Conservation (phyloP, 2,329 filamentous ascomycete species). For the Ceratocystis variospora region DNA sequence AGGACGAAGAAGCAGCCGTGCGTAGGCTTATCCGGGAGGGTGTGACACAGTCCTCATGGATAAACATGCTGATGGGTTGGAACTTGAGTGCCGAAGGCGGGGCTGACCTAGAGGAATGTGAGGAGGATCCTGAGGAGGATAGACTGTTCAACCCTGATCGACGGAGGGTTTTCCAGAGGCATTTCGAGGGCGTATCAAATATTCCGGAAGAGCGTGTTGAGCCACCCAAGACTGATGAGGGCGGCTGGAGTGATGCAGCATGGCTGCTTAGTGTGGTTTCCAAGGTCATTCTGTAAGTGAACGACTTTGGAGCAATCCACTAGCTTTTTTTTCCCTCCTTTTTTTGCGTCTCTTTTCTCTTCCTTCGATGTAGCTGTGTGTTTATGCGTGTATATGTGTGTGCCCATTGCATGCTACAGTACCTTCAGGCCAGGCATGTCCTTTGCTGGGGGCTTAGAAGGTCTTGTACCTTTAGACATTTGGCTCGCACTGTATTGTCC, state of each 20-base stretch:
- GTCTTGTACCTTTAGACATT: neutral
- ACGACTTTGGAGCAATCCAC: no score
- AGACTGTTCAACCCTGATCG: slow-evolving; percentile 20
- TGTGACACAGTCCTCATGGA: slow-evolving; percentile 42
- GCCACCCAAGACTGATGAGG: slow-evolving; percentile 38
- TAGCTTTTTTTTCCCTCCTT: neutral
- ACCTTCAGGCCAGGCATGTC: neutral
- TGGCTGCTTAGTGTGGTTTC: slow-evolving; percentile 54
- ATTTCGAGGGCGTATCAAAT: slow-evolving; percentile 23
- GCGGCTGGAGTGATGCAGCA: slow-evolving; percentile 52
- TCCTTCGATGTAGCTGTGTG: neutral
- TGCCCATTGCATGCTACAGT: neutral
- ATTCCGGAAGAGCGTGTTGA: slow-evolving; percentile 35
- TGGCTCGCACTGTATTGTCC: neutral
- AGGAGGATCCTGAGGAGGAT: slow-evolving; percentile 30
- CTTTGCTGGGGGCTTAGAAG: neutral
- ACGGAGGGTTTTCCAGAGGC: slow-evolving; percentile 10
- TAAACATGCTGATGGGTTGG: slow-evolving; percentile 46
- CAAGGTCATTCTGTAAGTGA: slow-evolving; percentile 40
- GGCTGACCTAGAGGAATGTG: slow-evolving; percentile 29
- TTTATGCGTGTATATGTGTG: neutral
- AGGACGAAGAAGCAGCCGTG: slow-evolving; percentile 46
- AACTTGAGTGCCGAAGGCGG: slow-evolving; percentile 23
- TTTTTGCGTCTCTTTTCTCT: neutral
- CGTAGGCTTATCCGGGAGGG: slow-evolving; percentile 42